phyloP scores from a whole-genome alignment of 2,329 filamentous ascomycete genomes.

The Neofusicoccum umdonicola region DNA sequence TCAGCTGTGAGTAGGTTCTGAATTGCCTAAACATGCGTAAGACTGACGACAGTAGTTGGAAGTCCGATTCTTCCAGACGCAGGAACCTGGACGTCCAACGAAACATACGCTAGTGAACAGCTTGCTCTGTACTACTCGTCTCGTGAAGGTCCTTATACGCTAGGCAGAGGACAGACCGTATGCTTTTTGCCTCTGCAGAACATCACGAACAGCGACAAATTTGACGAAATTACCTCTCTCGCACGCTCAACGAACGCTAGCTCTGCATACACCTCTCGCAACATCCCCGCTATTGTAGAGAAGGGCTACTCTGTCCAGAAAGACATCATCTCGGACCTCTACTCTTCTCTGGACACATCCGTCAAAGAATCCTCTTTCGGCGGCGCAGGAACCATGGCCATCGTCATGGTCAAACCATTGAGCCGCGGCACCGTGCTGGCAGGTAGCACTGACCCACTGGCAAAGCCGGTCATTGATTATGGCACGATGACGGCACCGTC shows the following conservation, averaged over 20 bases:
- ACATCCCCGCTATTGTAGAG: neutral
- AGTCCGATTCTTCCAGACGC: constrained; percentile 27
- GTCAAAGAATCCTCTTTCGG: neutral
- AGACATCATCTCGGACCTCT: neutral
- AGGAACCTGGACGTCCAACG: constrained; percentile 34
- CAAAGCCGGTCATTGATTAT: constrained; percentile 14
- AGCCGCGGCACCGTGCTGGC: constrained; percentile 26
- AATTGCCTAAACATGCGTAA: too few relatives aligned
- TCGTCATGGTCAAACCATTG: constrained; percentile 21
- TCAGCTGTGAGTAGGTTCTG: neutral
- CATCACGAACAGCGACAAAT: neutral
- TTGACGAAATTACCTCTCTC: neutral
- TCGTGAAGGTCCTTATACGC: neutral
- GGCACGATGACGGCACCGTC: constrained; percentile 26
- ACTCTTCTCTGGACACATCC: neutral
- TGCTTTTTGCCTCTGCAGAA: neutral
- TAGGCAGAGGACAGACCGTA: neutral
- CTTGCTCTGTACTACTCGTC: constrained; percentile 8
- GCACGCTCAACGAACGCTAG: neutral
- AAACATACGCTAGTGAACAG: constrained; percentile 40
- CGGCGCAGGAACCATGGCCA: neutral
- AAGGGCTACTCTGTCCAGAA: neutral
- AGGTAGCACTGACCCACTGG: constrained; percentile 6
- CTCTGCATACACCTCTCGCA: neutral
- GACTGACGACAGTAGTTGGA: neutral